phyloP scores from a whole-genome alignment of 2,329 filamentous ascomycete species.

The Claviceps pazoutovae region DNA sequence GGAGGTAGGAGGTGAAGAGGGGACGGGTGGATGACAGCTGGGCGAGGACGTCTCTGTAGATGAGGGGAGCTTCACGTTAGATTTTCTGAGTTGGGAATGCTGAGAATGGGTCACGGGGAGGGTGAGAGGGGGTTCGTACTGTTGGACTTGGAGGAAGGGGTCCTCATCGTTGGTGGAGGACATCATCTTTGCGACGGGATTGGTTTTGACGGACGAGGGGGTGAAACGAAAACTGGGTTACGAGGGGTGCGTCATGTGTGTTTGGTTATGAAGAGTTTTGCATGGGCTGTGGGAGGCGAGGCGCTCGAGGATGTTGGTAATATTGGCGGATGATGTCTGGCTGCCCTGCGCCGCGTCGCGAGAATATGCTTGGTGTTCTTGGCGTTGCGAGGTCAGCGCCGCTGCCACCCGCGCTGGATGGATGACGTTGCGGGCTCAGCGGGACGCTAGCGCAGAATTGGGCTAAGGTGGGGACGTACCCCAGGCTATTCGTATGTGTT shows the following conservation, averaged over 20 bases:
- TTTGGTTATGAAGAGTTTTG: not conserved
- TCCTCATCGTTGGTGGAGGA: conserved; percentile 54
- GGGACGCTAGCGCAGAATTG: no score
- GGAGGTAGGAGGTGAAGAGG: conserved; percentile 86
- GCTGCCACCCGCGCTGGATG: no score
- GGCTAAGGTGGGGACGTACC: no score
- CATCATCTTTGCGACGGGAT: conserved; percentile 38
- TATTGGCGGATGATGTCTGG: no score
- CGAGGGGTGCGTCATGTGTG: not conserved
- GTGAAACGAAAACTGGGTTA: not conserved
- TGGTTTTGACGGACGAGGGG: not conserved
- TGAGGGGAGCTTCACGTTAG: not conserved
- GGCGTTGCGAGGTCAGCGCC: no score
- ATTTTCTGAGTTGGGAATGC: not conserved
- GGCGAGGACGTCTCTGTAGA: conserved; percentile 59
- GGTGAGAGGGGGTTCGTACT: conserved; percentile 30
- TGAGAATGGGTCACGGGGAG: not conserved
- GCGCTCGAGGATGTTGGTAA: no score
- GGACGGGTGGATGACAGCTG: conserved; percentile 70
- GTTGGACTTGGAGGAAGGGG: conserved; percentile 59
- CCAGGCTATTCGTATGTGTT: no score
- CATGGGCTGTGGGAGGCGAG: no score
- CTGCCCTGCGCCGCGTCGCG: no score
- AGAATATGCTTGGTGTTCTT: no score
- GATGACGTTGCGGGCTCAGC: no score